Base-by-base conservation (phyloP, 2,329 filamentous ascomycete genomes). In the Tolypocladium tundrense region DNA sequence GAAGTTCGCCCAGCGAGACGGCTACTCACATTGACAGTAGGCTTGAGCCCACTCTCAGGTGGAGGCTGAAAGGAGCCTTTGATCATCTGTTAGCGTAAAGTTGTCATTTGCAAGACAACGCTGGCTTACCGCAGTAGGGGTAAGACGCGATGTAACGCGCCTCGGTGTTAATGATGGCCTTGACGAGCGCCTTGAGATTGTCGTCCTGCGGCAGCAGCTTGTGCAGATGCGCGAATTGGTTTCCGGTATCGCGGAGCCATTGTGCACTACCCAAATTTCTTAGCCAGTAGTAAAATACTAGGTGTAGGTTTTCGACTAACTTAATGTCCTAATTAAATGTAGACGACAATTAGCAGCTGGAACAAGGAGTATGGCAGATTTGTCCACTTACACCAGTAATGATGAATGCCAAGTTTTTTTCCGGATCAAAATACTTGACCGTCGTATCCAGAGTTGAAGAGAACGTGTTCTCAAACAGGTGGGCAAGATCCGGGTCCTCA, bases 51-150 rank as follows among this genome's bases (percentile, higher is more conserved):
- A 55, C 88, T 91, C 55, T 90, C 88, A 2, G 84, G 80, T 0
- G 91, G 91, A 2, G 91, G 90, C 69, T 96, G 91, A 73, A 96
- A 96, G 14, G 90, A 88, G 69, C 96, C 94, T 67, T 13, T 13
- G 8, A 39, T 10, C 21, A 21, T 37, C 2, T 5, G 14, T 31
- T 4, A 41, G 42, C 39, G 45, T 14, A 31, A 31, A 3, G 6
- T 16, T 2, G 9, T 5, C 19, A 1, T 10, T 6, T 39, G 10
- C 16, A 11, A 21, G 33, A 14, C 27, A 35, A 19, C 1, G 4
- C 5, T 21, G 37, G 50, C 59, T 3, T 50, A 66, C 66, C 65
- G 78, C 91, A 96, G 72, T 94, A 94, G 0, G 91, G 91, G 19
- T 81, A 82, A 39, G 80, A 79, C 57, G 83, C 76, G 55, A 90